These are phyloP conservation scores for Tricholoma saponaceum DNA, from an alignment of 768 basidiomycete species.

Conservation along the genomic window DNA sequence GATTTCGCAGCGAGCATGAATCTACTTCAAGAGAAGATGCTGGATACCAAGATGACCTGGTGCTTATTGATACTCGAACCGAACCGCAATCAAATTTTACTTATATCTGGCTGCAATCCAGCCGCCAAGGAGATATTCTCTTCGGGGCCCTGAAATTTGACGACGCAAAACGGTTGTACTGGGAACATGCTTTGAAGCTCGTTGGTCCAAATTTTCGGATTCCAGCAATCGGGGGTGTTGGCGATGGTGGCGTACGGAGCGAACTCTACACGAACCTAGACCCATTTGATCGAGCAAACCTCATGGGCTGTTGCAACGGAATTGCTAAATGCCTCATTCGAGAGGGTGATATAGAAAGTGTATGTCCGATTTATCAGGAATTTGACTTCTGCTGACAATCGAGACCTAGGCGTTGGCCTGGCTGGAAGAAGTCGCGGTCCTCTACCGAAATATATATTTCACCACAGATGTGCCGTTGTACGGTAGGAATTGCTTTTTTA, in stretches of 20 bases:
- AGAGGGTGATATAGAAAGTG: slow-evolving; percentile 11
- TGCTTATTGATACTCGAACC: no score
- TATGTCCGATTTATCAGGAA: neutral
- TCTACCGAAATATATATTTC: slow-evolving; percentile 19
- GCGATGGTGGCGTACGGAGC: slow-evolving; percentile 5
- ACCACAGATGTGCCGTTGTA: slow-evolving; percentile 6
- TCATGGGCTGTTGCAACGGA: slow-evolving; percentile 16
- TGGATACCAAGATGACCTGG: no score
- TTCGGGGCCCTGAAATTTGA: slow-evolving; percentile 6
- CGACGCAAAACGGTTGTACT: slow-evolving; percentile 8
- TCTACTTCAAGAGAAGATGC: no score
- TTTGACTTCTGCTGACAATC: neutral
- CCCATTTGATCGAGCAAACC: slow-evolving; percentile 10
- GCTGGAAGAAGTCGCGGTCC: slow-evolving; percentile 22
- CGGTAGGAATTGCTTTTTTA: slow-evolving; percentile 1
- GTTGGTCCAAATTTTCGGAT: slow-evolving; percentile 10
- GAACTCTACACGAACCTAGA: slow-evolving; percentile 4
- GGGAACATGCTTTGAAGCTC: slow-evolving; percentile 8
- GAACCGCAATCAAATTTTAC: no score
- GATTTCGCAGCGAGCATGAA: no score
- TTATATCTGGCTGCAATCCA: no score
- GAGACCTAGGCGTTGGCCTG: slow-evolving; percentile 26
- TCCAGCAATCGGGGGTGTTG: slow-evolving; percentile 8
- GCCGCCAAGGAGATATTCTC: slow-evolving; percentile 6
- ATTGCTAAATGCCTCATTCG: slow-evolving; percentile 14